These are phyloP conservation scores for Hygrophorus russula DNA, from an alignment of 768 basidiomycete genomes.

Conservation along the genomic window DNA sequence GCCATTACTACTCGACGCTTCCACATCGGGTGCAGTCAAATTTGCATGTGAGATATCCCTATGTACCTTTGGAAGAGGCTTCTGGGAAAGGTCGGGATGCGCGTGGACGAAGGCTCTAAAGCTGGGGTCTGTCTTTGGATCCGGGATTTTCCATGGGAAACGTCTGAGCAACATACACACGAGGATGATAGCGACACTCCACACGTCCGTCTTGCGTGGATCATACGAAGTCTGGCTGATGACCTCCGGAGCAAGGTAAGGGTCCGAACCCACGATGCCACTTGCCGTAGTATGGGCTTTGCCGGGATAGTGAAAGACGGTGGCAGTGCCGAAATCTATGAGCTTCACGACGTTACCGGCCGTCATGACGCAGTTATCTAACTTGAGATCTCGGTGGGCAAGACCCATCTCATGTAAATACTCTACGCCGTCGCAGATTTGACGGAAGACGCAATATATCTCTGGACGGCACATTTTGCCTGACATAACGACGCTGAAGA, in stretches of 20 bases:
- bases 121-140: constrained; percentile 83
- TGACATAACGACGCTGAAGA: constrained; percentile 99
- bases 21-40: constrained; percentile 1
- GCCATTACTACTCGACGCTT: constrained; percentile 23
- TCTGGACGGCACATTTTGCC: constrained; percentile 97
- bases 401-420: constrained; percentile 97
- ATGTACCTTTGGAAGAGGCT: constrained; percentile 28
- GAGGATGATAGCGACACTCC: constrained; percentile 98
- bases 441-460: constrained; percentile 98
- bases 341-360: constrained; percentile 89
- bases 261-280: constrained; percentile 94
- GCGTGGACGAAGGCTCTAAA: constrained; percentile 88
- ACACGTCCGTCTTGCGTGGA: constrained; percentile 95
- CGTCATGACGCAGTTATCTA: constrained; percentile 99
- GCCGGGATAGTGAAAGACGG: constrained; percentile 97
- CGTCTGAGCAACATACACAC: constrained; percentile 96
- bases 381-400: constrained; percentile 96
- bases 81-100: constrained; percentile 72
- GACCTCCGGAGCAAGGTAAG: constrained; percentile 97
- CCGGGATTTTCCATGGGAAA: constrained; percentile 99
- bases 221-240: constrained; percentile 75
- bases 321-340: constrained; percentile 99
- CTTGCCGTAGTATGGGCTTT: constrained; percentile 70
- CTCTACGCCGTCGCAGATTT: constrained; percentile 96
- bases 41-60: constrained; percentile 9